These are phyloP conservation scores for Stagonosporopsis chrysanthemi DNA, from an alignment of 2,329 filamentous ascomycete species.

Conservation along the genomic window DNA sequence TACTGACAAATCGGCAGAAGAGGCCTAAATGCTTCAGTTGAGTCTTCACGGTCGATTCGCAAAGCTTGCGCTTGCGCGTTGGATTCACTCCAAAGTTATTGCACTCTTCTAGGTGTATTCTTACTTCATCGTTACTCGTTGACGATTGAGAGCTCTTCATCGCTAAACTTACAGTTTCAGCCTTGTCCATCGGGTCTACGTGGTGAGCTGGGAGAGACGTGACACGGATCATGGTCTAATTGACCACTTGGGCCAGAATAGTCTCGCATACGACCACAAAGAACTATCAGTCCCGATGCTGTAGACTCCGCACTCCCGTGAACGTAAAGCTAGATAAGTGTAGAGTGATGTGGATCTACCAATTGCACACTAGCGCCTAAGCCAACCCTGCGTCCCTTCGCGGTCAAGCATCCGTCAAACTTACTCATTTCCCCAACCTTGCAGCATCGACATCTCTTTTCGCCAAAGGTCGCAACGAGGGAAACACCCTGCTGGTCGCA, in stretches of 20 bases:
- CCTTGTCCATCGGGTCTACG: not conserved
- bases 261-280: not conserved
- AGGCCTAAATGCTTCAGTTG: not conserved
- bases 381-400: not conserved
- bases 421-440: not conserved
- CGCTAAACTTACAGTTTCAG: not conserved
- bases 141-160: not conserved
- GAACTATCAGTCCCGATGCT: not conserved
- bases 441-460: not conserved
- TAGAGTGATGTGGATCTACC: not conserved
- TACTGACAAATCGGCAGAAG: slow-evolving; percentile 21
- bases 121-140: not conserved
- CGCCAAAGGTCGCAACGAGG: too few species aligned
- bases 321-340: not conserved
- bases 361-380: not conserved
- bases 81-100: not conserved
- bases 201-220: not conserved
- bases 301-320: not conserved
- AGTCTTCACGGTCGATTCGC: not conserved
- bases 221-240: not conserved
- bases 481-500: not conserved
- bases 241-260: not conserved
- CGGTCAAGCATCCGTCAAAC: not conserved
- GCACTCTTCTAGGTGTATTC: not conserved
- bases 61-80: not conserved